Evolutionary conservation across 1,284 basidiomycete species (phyloP).

Genomic region (Ganoderma lingzhi): DNA sequence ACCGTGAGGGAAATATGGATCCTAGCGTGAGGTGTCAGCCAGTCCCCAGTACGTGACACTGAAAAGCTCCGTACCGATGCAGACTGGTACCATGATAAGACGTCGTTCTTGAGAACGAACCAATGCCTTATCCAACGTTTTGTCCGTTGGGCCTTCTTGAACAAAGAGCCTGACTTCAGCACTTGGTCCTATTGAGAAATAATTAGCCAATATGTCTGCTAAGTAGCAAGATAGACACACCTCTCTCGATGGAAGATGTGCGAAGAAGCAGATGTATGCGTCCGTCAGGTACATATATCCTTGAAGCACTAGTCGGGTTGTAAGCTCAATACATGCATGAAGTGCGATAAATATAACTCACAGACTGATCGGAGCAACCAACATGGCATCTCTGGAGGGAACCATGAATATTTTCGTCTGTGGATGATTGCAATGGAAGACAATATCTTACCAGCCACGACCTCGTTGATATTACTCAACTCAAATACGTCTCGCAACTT

Average conservation of each 20-base stretch:
- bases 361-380: constrained; percentile 88
- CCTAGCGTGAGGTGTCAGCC: constrained; percentile 51
- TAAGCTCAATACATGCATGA: neutral
- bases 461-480: constrained; percentile 80
- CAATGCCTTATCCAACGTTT: constrained; percentile 93
- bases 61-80: constrained; percentile 68
- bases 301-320: constrained; percentile 77
- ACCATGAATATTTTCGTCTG: constrained; percentile 15
- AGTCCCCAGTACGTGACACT: neutral
- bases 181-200: constrained; percentile 74
- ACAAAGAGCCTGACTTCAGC: constrained; percentile 85
- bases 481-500: constrained; percentile 90
- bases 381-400: constrained; percentile 78
- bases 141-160: constrained; percentile 86
- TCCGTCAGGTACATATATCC: constrained; percentile 97
- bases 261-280: constrained; percentile 95
- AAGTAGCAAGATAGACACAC: constrained; percentile 39
- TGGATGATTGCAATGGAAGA: neutral
- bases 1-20: constrained; percentile 97
- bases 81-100: constrained; percentile 95
- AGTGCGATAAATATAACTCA: constrained; percentile 53
- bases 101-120: constrained; percentile 94
- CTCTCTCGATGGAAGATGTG: constrained; percentile 90
- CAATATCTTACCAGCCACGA: constrained; percentile 72
- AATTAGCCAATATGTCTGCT: constrained; percentile 15